These are phyloP conservation scores for Chrysosporium queenslandicum DNA, from an alignment of 2,329 filamentous ascomycete species.

Conservation along the genomic window DNA sequence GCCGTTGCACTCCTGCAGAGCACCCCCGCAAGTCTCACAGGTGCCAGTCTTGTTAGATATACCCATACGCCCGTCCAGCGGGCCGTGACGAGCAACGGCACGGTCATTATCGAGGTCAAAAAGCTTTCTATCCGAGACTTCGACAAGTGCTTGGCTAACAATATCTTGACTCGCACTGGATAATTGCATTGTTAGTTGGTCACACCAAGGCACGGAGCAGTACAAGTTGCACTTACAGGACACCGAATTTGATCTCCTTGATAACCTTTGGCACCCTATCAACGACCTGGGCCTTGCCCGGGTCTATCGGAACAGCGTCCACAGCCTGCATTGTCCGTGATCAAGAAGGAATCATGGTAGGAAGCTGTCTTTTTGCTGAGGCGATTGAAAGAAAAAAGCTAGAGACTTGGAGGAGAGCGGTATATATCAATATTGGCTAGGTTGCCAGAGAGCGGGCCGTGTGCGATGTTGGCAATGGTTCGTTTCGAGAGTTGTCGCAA, in stretches of 20 bases:
- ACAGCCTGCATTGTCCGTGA: conserved; percentile 29
- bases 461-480: no score
- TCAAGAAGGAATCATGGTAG: conserved; percentile 3
- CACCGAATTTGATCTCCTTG: conserved; percentile 86
- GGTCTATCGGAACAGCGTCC: conserved; percentile 39
- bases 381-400: not conserved
- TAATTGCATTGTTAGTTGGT: not conserved
- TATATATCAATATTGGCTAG: no score
- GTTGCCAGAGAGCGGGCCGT: no score
- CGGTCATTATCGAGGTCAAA: conserved; percentile 81
- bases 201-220: not conserved
- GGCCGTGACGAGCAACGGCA: conserved; percentile 67
- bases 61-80: conserved; percentile 78
- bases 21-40: conserved; percentile 75
- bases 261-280: conserved; percentile 86
- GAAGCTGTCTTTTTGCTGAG: not conserved
- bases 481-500: not conserved
- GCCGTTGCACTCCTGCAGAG: conserved; percentile 75
- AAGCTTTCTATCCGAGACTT: conserved; percentile 85
- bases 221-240: conserved; percentile 52
- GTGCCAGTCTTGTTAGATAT: conserved; percentile 72
- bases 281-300: conserved; percentile 73
- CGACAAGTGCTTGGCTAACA: conserved; percentile 85
- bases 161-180: conserved; percentile 80
- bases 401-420: no score